Base-by-base conservation (phyloP, 352 stramenopile species). In the Globisporangium irregulare region DNA sequence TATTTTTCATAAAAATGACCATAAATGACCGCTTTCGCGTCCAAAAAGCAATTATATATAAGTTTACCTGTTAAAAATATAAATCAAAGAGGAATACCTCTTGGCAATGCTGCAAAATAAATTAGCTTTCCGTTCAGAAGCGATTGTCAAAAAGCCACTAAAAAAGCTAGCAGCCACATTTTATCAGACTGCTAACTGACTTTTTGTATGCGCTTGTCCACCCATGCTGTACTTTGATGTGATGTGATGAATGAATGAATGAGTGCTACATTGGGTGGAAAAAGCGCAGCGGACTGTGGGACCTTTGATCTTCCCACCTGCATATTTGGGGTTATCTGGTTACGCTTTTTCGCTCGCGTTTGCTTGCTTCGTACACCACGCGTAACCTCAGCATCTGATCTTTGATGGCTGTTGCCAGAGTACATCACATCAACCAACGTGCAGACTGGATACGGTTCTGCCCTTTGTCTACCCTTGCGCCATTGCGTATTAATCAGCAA, bases 1-100 rank as follows among this genome's bases (percentile, higher is more conserved):
- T n/a, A 27, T 29, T 7, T 22, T 61, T 48, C 34, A 22, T 15
- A 14, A 22, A n/a, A 4, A 22, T 48, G 55, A 22, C 20, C 29
- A 43, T 61, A 61, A 29, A n/a, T 61, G 25, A 43, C 56, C 6
- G 7, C 9, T 51, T 48, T 60, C 55, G 55, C 55, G 55, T 25
- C 54, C 15, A 1, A 38, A 43, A 43, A 15, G 20, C 18, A 0
- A 43, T 60, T 25, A 9, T 43, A 43, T n/a, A 4, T 0, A 59
- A 10, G 32, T 25, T 24, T 14, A 10, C 46, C 38, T 48, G 2
- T 20, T 48, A 0, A 48, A 48, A 48, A 18, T 18, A 20, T 46
- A 48, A 0, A 7, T n/a, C 14, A 48, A n/a, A 50, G 15, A 50
- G 41, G 4, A n/a, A 22, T 9, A 3, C 15, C 14, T 50, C 15